Percentiles rank a stretch among this genome's conserved stretches.
Evolutionary conservation across 78 protist species (phyloP).

Genomic region (Dictyostelium purpureum): DNA sequence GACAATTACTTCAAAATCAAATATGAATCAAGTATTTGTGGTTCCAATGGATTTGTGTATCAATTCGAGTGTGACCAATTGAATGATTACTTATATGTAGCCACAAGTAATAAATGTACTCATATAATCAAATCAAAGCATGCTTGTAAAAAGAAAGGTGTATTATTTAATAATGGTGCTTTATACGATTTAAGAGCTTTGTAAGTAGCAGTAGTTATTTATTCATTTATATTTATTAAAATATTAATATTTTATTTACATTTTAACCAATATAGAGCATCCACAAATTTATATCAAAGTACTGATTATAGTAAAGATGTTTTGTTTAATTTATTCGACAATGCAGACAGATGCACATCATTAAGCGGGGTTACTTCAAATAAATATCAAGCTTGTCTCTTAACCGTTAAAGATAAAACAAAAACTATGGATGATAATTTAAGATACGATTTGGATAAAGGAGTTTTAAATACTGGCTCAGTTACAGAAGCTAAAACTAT

Average conservation of each 20-base stretch:
- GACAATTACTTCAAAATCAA: no score
- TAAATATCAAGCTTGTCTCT: not conserved
- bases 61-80: no score
- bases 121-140: not conserved
- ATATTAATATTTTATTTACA: not conserved
- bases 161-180: not conserved
- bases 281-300: not conserved
- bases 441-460: not conserved
- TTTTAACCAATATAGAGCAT: not conserved
- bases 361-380: no score
- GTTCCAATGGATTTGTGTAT: no score
- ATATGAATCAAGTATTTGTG: no score
- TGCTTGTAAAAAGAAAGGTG: not conserved
- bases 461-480: not conserved
- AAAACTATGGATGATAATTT: not conserved
- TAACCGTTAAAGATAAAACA: not conserved
- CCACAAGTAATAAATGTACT: no score
- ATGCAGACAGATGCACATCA: not conserved
- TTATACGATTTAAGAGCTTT: not conserved
- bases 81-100: no score
- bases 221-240: no score
- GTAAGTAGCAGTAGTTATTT: no score
- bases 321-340: not conserved
- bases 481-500: not conserved
- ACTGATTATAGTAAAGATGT: not conserved